Evolutionary conservation across 345 rosid species (phyloP), one percentile per base, ranked within the genome.

Genomic region (Arabis hirsuta): DNA sequence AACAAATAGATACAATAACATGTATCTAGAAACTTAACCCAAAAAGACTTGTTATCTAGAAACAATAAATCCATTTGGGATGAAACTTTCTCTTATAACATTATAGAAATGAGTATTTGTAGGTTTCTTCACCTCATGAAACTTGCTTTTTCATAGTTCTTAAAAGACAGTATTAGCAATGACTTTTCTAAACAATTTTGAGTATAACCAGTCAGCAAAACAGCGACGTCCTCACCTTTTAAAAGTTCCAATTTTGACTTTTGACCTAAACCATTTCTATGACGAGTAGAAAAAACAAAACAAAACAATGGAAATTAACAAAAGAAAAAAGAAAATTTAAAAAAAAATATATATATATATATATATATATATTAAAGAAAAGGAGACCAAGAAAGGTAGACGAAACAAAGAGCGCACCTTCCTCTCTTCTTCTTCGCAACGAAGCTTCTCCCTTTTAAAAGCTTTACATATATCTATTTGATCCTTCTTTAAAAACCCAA

Each of bases 401-500:
- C 65, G 74, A 85, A 87, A 84, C 89, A 85, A 78, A 81, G 83
- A 81, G 74, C 84, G 26, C 78, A 66, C 83, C 86, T 89, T 90
- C 97, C 90, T 83, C 76, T 59, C 85, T 76, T 78, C 86, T 84
- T 84, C 96, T 78, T 66, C 59, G 22, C 45, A 66, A 47, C 60
- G 27, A 55, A 73, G 79, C 14, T 24, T 77, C 76, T 29, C 38
- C 6, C 38, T 7, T 84, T 79, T 63, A 32, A 32, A 75, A 81
- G 65, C 62, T 79, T 67, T 10, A 24, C 32, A 48, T 68, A 55
- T 46, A 50, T 76, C 58, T 11, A 45, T 55, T 22, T 39, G 50
- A 34, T 61, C 62, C 58, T 62, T 62, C 74, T 55, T 55, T 36
- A 9, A 6, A 53, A 53, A 20, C 73, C 60, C 38, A 58, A 44